These are phyloP conservation scores for Sclerotinia glacialis DNA, from an alignment of 2,329 filamentous ascomycete species.

Conservation along the genomic window DNA sequence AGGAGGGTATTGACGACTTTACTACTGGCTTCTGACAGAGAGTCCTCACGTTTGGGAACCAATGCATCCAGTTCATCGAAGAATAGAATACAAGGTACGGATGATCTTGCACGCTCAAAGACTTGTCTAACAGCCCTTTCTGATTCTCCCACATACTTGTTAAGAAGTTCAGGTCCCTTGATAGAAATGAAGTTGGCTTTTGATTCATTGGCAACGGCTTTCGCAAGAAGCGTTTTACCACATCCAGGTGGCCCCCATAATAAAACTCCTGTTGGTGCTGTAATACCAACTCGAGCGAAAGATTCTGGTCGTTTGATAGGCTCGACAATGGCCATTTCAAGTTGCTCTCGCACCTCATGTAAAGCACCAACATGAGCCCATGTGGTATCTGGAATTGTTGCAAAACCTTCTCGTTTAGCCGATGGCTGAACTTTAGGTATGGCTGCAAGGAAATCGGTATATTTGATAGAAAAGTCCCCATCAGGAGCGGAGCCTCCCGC, in stretches of 20 bases:
- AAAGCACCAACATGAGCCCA: conserved; percentile 92
- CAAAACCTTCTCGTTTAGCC: conserved; percentile 89
- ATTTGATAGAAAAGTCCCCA: conserved; percentile 57
- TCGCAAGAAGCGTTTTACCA: conserved; percentile 93
- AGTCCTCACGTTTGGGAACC: conserved; percentile 77
- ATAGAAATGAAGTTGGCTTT: conserved; percentile 98
- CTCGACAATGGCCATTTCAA: conserved; percentile 81
- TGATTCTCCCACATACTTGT: conserved; percentile 97
- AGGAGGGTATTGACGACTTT: conserved; percentile 93
- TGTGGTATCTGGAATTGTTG: conserved; percentile 87
- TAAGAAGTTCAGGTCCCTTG: conserved; percentile 92
- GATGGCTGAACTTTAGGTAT: conserved; percentile 75
- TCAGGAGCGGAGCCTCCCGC: conserved; percentile 51
- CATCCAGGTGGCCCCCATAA: conserved; percentile 97
- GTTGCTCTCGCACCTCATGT: conserved; percentile 71
- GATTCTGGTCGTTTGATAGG: conserved; percentile 80
- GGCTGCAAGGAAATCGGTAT: conserved; percentile 70
- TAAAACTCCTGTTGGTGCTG: conserved; percentile 78
- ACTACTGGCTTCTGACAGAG: conserved; percentile 75
- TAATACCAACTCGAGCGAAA: conserved; percentile 75
- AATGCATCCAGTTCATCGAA: conserved; percentile 97
- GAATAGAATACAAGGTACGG: conserved; percentile 90
- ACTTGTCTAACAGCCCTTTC: conserved; percentile 91
- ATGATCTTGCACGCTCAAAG: conserved; percentile 82
- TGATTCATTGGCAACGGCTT: conserved; percentile 92